Conservation (phyloP, 768 basidiomycete genomes). For the Boletus tylopilopsis region DNA sequence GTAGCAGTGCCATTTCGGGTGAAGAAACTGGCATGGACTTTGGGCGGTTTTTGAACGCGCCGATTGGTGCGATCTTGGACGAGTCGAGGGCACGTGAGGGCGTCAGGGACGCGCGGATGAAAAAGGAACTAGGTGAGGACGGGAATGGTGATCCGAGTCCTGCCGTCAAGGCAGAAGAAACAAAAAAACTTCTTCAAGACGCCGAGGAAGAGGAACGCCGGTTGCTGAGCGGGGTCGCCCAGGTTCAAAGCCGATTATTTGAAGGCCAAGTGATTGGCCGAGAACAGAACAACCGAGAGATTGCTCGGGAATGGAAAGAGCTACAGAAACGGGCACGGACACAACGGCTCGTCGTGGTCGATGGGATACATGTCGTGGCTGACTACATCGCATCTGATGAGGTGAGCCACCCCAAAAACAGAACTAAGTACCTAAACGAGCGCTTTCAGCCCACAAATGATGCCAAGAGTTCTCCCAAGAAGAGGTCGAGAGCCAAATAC, state of each 20-base stretch:
- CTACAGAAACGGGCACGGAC: conserved; percentile 42
- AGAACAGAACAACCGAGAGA: conserved; percentile 37
- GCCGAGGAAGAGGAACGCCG: conserved; percentile 52
- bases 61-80: conserved; percentile 42
- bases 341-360: conserved; percentile 37
- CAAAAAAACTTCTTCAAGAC: conserved; percentile 32
- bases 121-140: conserved; percentile 34
- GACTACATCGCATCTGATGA: conserved; percentile 24
- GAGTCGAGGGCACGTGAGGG: conserved; percentile 43
- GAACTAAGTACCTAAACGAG: conserved; percentile 5
- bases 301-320: conserved; percentile 44
- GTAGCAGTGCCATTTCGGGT: conserved; percentile 49
- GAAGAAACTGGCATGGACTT: conserved; percentile 40
- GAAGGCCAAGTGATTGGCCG: conserved; percentile 45
- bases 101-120: conserved; percentile 42
- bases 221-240: conserved; percentile 53
- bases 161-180: conserved; percentile 16
- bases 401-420: conserved; percentile 25
- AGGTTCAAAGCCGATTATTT: conserved; percentile 55
- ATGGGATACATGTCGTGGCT: conserved; percentile 34
- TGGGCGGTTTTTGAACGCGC: conserved; percentile 40
- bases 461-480: conserved; percentile 21
- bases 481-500: conserved; percentile 34
- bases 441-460: conserved; percentile 12
- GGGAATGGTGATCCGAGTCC: conserved; percentile 1